Evolutionary conservation across 768 basidiomycete species (phyloP), one percentile per base, ranked within the genome.

Genomic region (Hortiboletus flavorubellus): DNA sequence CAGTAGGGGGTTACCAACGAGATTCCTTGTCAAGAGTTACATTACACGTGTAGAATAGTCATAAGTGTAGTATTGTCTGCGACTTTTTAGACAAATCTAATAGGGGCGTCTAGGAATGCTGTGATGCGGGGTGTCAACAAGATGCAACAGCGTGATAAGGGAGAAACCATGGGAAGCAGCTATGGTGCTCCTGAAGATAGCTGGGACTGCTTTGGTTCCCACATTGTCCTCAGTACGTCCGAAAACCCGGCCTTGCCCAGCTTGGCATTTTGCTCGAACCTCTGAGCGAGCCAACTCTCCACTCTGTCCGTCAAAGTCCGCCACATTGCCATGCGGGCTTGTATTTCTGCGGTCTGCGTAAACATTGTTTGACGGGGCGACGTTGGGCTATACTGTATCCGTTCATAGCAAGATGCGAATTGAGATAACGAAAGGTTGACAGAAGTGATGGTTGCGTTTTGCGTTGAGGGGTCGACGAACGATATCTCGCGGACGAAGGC

Each of bases 391-490:
- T 98, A 98, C 53, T 83, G 85, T 72, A 98, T 94, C 62, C 83
- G 84, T 73, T 98, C 95, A 62, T 90, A 85, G 68, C 92, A 96
- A 38, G 88, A 91, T 59, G 92, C 89, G 64, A 96, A 94, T 74
- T 96, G 92, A n/a, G 93, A 93, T 30, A 97, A 76, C 12, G 91
- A 91, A 48, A 98, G 86, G 75, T 98, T 98, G 73, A 93, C 87
- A 30, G 93, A 93, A 35, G 91, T 91, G 59, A 93, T 89, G 39
- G 88, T 88, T 45, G 90, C 88, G 33, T 79, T 84, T 72, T 89
- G 87, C 26, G 80, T 84, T 55, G 82, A 75, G 2, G 95, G 95
- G 72, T 97, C 92, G 37, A 96, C 80, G 67, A 95, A 96, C 5
- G 93, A 92, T 62, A 97, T 87, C 74, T 98, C 95, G 44, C 95